phyloP scores from a whole-genome alignment of 2,329 filamentous ascomycete genomes.

The Grosmannia penicillata region DNA sequence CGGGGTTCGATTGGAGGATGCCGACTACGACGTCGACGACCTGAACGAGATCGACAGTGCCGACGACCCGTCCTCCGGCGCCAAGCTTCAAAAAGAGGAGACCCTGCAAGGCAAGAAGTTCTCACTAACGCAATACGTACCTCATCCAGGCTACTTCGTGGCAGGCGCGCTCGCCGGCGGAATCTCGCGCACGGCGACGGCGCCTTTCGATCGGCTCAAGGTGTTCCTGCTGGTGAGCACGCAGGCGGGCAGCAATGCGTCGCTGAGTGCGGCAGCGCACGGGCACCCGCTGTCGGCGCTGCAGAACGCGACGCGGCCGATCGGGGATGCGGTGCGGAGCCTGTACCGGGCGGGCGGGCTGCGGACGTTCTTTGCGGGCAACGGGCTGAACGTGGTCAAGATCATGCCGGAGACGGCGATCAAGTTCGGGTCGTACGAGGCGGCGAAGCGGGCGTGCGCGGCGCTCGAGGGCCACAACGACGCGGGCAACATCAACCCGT shows the following conservation, averaged over 20 bases:
- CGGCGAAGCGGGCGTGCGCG: conserved; percentile 75
- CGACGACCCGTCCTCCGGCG: not conserved
- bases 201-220: conserved; percentile 90
- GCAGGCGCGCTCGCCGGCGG: conserved; percentile 90
- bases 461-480: conserved; percentile 79
- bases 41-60: not conserved
- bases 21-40: conserved; percentile 2
- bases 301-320: conserved; percentile 51
- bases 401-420: conserved; percentile 98
- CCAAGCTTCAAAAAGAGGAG: conserved; percentile 6
- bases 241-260: conserved; percentile 39
- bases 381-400: conserved; percentile 91
- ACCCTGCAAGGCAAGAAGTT: not conserved
- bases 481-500: conserved; percentile 60
- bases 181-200: conserved; percentile 87
- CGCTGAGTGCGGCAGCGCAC: conserved; percentile 51
- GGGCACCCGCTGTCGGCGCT: conserved; percentile 52
- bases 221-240: conserved; percentile 95
- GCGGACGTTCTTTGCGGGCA: conserved; percentile 85
- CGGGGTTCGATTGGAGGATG: not conserved
- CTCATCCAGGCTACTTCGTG: conserved; percentile 92
- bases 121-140: conserved; percentile 51
- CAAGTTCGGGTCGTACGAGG: conserved; percentile 93
- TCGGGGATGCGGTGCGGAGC: conserved; percentile 59
- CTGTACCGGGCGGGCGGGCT: conserved; percentile 78